phyloP scores from a whole-genome alignment of 805 yeast genomes.

The Ascoidea asiatica region DNA sequence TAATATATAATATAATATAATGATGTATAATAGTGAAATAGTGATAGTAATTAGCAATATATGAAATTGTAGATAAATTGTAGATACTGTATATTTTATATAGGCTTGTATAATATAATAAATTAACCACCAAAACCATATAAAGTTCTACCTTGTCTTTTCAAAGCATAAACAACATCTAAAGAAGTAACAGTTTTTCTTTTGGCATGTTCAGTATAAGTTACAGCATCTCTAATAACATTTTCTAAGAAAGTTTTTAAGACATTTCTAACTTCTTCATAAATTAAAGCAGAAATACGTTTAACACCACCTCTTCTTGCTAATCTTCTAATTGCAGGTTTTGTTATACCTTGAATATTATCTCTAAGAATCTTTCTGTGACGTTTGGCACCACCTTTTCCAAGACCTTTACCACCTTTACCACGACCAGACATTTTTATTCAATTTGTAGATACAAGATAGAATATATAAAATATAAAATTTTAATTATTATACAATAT shows the following conservation, averaged over 20 bases:
- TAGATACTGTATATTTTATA: too few species aligned
- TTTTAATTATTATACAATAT: too few species aligned
- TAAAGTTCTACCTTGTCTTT: slow-evolving; percentile 99
- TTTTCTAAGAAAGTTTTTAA: slow-evolving; percentile 91
- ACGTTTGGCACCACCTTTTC: slow-evolving; percentile 99
- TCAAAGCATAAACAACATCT: slow-evolving; percentile 97
- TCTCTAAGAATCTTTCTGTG: slow-evolving; percentile 99
- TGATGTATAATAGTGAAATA: too few species aligned
- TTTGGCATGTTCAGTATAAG: slow-evolving; percentile 99
- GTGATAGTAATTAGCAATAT: too few species aligned
- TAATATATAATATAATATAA: too few species aligned
- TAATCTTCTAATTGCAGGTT: slow-evolving; percentile 99
- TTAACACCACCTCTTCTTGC: slow-evolving; percentile 99
- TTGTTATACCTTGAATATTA: slow-evolving; percentile 98
- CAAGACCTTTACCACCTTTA: slow-evolving; percentile 99
- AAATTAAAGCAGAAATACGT: slow-evolving; percentile 97
- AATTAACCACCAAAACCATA: slow-evolving; percentile 99
- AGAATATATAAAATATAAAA: too few species aligned
- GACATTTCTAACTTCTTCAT: slow-evolving; percentile 98
- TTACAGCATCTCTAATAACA: slow-evolving; percentile 97
- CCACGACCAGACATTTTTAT: slow-evolving; percentile 92
- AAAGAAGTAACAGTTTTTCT: slow-evolving; percentile 99
- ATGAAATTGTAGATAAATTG: too few species aligned
- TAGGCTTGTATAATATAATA: neutral
- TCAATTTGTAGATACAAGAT: too few species aligned